These are phyloP conservation scores for Berberis vulgaris DNA, from an alignment of 164 flowering plant genomes.

Conservation along the genomic window DNA sequence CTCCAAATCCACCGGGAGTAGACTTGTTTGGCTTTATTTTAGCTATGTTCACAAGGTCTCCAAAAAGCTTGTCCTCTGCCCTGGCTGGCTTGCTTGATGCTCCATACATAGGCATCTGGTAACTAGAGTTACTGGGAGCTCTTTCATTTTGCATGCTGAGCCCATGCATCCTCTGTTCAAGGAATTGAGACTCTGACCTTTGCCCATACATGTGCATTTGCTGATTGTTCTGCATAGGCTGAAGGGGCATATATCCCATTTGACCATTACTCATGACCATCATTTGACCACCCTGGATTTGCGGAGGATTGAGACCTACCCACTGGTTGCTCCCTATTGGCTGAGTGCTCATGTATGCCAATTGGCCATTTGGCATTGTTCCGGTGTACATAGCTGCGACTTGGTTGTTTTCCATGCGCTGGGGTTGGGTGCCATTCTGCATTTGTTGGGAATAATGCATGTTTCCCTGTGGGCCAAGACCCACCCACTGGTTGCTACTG, in stretches of 20 bases:
- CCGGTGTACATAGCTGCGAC: constrained; percentile 31
- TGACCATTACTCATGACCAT: constrained; percentile 22
- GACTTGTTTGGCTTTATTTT: constrained; percentile 37
- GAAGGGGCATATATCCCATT: neutral
- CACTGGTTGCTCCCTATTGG: constrained; percentile 25
- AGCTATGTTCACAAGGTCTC: constrained; percentile 84
- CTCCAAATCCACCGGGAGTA: constrained; percentile 44
- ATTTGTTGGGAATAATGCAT: constrained; percentile 22
- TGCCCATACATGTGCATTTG: constrained; percentile 22
- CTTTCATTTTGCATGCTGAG: constrained; percentile 52
- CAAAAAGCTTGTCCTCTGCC: constrained; percentile 90
- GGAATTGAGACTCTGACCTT: constrained; percentile 25
- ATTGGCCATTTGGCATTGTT: constrained; percentile 15
- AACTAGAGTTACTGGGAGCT: constrained; percentile 26
- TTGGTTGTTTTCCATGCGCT: constrained; percentile 22
- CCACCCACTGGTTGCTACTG: constrained; percentile 35
- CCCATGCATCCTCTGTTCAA: constrained; percentile 71
- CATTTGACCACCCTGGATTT: constrained; percentile 33
- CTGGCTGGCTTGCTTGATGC: constrained; percentile 56
- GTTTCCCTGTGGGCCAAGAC: constrained; percentile 25
- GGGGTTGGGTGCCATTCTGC: constrained; percentile 19
- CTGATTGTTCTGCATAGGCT: constrained; percentile 39
- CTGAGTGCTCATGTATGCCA: constrained; percentile 34
- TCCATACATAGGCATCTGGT: constrained; percentile 23
- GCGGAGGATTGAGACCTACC: constrained; percentile 38